Evolutionary conservation across 495 filamentous ascomycete genomes (phyloP), one percentile per base, ranked within the genome.

Genomic region (Astrocystis sublimbata): DNA sequence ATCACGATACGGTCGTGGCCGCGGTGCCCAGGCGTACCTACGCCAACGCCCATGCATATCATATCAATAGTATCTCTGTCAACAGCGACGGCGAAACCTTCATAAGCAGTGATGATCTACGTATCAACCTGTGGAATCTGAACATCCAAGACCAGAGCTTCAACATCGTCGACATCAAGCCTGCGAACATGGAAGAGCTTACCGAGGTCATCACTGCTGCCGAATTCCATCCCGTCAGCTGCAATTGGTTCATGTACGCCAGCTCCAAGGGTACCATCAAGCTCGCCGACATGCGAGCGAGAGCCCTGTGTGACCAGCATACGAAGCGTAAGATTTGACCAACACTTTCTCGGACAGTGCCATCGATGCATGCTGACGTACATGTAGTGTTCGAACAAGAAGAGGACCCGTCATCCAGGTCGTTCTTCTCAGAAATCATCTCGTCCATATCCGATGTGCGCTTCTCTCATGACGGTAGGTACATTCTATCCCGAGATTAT

Each of bases 211-310:
- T 98, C 67, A 98, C 94, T 28, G 94, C 94, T 35, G 96, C 94
- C 45, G 94, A 98, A 72, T 98, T 98, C 73, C 94, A 98, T 73
- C 94, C 94, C 28, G 82, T 87, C 68, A 96, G 93, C 80, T 98
- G 94, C 80, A 98, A 98, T 76, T 96, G 91, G 92, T 98, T 98
- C 78, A 98, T 98, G 96, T 98, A 98, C 73, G 94, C 94, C 60
- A 97, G 93, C 73, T 97, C 93, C 51, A 98, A 98, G 76, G 94
- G 94, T 56, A 98, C 94, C 10, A 98, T 98, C 80, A 98, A 98
- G 79, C 82, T 98, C 56, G 94, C 94, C 33, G 94, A 98, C 72
- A 98, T 98, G 94, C 83, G 94, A 61, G 88, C 96, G 79, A 93
- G 92, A 62, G 94, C 94, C 36, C 79, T 98, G 58, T 98, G 94